These are phyloP conservation scores for Misopates orontium DNA, from an alignment of 257 asterid genomes.

Conservation along the genomic window DNA sequence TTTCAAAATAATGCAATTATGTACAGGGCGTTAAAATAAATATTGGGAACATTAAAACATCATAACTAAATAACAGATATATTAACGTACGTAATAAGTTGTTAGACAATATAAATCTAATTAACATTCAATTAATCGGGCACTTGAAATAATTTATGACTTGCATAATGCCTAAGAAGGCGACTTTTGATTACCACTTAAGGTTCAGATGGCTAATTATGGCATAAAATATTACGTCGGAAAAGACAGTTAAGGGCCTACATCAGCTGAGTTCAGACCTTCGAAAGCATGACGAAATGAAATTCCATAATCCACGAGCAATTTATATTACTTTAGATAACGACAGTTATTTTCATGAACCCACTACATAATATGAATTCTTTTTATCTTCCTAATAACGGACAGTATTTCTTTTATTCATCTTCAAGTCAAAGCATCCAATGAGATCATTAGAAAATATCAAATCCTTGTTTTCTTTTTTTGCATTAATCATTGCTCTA, in stretches of 20 bases:
- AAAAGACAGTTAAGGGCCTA: slow-evolving; percentile 40
- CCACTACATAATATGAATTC: not conserved
- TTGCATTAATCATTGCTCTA: slow-evolving; percentile 16
- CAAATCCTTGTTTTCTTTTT: not conserved
- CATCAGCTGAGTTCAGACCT: slow-evolving; percentile 40
- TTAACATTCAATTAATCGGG: not conserved
- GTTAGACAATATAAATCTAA: not conserved
- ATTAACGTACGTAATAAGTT: not conserved
- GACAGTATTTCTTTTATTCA: not conserved
- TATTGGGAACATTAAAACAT: not conserved
- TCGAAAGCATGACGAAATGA: slow-evolving; percentile 83
- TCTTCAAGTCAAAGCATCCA: slow-evolving; percentile 34
- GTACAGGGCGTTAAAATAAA: too few species aligned
- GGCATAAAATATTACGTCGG: slow-evolving; percentile 17
- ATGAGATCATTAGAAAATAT: slow-evolving; percentile 12
- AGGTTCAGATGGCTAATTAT: not conserved
- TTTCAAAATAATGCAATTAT: too few species aligned
- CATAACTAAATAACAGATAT: not conserved
- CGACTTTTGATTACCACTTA: slow-evolving; percentile 45
- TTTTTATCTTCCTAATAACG: not conserved
- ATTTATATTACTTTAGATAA: slow-evolving; percentile 9
- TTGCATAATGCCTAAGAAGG: slow-evolving; percentile 17
- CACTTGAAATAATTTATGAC: slow-evolving; percentile 2
- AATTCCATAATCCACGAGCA: slow-evolving; percentile 35
- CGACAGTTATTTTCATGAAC: slow-evolving; percentile 32